Evolutionary conservation across 2,329 filamentous ascomycete species (phyloP), one percentile per base, ranked within the genome.

Genomic region (Fonsecaea erecta): DNA sequence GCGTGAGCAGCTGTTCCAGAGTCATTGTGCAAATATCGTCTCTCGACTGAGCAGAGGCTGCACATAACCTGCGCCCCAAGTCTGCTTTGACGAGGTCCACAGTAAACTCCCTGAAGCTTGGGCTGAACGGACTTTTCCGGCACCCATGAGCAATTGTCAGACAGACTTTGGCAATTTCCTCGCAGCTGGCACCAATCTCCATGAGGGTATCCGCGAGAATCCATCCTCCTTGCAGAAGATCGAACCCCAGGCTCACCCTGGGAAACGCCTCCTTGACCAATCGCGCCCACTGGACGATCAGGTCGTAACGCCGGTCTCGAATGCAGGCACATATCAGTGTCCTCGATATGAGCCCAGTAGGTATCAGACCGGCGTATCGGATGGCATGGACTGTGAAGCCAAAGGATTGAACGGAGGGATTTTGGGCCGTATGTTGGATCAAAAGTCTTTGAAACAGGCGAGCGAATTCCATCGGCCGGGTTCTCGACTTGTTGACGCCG

Each of bases 401-500:
- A 30, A 69, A 65, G n/a, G 60, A 62, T 24, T 40, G 60, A 7
- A 48, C 16, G 4, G 68, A 53, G 8, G 51, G 21, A 32, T 69
- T 62, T 24, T 58, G 58, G 14, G 37, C 52, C 1, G 53, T 12
- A 46, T 65, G 62, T 30, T 58, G 55, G 32, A 52, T n/a, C n/a
- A 71, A 43, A 9, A 71, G 52, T 32, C 52, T 54, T 16, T 64
- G 55, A 46, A 68, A 69, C n/a, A 68, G 34, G n/a, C 46, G 16
- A 1, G 51, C 62, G 51, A 57, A 69, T 12, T 63, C 26, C 11
- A 43, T 28, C 12, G 63, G 66, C 12, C 72, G 69, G 16, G 71
- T 69, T 5, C 65, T 68, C 12, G 76, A 75, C 34, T 77, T 63
- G 4, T 73, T 73, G 7, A 75, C 72, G 8, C 73, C 67, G 52